Conservation (phyloP, 306 rosid species). For the Prunus fruticosa region DNA sequence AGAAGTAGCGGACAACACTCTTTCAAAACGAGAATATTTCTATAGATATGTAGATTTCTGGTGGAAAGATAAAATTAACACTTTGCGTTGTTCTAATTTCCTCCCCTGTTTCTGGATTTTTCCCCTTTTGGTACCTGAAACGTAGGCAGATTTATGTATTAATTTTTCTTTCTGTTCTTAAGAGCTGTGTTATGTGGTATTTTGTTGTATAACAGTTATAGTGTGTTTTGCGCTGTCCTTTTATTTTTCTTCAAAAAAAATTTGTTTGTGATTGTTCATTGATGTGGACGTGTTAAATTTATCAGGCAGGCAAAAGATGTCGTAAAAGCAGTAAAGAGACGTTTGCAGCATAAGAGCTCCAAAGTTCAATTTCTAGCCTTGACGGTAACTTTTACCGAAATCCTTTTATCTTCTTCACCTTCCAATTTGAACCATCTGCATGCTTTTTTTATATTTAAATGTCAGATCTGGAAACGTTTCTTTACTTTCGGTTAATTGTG, state of each 20-base stretch:
- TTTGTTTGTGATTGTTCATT: slow-evolving; percentile 18
- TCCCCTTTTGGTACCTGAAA: not conserved
- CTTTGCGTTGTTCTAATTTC: not conserved
- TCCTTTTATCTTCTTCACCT: slow-evolving; percentile 12
- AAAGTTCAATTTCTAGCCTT: slow-evolving; percentile 80
- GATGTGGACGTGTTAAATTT: slow-evolving; percentile 23
- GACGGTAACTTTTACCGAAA: slow-evolving; percentile 53
- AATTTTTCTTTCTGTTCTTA: not conserved
- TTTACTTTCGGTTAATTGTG: slow-evolving; percentile 28
- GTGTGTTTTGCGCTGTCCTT: not conserved
- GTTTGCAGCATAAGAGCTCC: slow-evolving; percentile 90
- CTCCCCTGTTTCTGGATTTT: not conserved
- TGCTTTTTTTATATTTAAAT: slow-evolving; percentile 3
- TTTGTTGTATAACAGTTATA: not conserved
- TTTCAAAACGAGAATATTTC: not conserved
- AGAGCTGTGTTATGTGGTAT: not conserved
- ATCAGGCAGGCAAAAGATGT: slow-evolving; percentile 98
- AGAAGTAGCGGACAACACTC: not conserved
- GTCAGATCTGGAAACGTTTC: not conserved
- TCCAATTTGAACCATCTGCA: slow-evolving; percentile 9
- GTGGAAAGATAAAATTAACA: not conserved
- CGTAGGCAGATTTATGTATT: not conserved
- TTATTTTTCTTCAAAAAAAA: not conserved
- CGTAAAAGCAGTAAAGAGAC: slow-evolving; percentile 86
- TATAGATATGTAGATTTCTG: not conserved